Evolutionary conservation across 2,329 filamentous ascomycete genomes (phyloP).

Genomic region (Fusarium sp.): DNA sequence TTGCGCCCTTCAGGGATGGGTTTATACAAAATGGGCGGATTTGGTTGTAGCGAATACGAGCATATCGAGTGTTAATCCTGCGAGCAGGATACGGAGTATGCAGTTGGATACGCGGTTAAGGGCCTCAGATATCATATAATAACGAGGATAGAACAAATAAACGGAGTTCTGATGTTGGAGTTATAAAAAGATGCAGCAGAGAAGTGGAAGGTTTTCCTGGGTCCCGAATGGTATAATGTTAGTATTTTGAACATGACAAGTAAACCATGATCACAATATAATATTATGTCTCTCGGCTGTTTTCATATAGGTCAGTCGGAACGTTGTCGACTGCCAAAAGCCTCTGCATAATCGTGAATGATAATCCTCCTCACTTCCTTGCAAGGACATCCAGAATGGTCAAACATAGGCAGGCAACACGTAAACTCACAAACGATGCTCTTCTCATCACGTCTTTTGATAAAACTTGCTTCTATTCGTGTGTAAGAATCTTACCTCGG

Average conservation of each 20-base stretch:
- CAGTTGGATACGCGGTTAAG: background rate
- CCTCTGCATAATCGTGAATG: background rate
- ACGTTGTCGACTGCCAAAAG: background rate
- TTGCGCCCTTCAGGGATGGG: constrained; percentile 21
- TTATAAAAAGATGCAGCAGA: background rate
- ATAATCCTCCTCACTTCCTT: background rate
- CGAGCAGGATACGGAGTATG: background rate
- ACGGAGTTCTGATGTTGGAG: background rate
- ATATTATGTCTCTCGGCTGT: background rate
- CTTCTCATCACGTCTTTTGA: background rate
- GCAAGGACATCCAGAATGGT: background rate
- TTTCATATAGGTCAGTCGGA: background rate
- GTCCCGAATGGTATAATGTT: too few relatives aligned
- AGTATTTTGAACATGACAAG: too few relatives aligned
- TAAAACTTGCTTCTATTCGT: constrained; percentile 11
- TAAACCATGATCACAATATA: background rate
- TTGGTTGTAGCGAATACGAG: constrained; percentile 12
- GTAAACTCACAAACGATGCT: background rate
- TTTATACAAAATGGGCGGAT: constrained; percentile 33
- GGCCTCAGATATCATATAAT: constrained; percentile 14
- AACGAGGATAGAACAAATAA: constrained; percentile 6
- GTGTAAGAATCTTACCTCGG: constrained; percentile 42
- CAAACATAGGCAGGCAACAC: background rate
- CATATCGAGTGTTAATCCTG: constrained; percentile 5
- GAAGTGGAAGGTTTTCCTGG: too few relatives aligned